phyloP scores from a whole-genome alignment of 139 green algal species.

The Chlorella sp. region DNA sequence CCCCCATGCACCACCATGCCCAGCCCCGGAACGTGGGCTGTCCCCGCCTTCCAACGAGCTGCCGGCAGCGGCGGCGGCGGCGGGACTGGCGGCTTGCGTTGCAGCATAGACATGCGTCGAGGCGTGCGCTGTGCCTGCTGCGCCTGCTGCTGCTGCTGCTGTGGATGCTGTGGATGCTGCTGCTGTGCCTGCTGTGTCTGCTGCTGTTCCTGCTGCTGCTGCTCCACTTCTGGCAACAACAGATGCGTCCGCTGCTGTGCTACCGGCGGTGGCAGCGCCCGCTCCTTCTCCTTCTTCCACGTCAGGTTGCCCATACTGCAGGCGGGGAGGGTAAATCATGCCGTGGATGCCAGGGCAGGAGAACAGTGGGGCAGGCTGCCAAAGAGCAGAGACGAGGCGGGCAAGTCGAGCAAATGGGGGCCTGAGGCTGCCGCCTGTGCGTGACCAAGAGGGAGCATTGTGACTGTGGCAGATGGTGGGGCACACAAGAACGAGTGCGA shows the following conservation, averaged over 20 bases:
- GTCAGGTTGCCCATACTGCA: slow-evolving; percentile 1
- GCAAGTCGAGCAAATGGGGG: too few relatives aligned
- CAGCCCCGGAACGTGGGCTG: not conserved
- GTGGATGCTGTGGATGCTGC: not conserved
- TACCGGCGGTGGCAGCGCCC: too few relatives aligned
- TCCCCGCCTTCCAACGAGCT: slow-evolving; percentile 30
- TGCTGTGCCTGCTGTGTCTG: not conserved
- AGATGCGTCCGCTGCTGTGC: not conserved
- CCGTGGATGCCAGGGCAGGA: too few relatives aligned
- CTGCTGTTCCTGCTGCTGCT: not conserved
- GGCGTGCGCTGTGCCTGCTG: not conserved
- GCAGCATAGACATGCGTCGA: not conserved
- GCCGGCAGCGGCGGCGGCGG: not conserved
- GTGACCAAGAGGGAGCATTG: too few relatives aligned
- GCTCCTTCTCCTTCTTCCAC: slow-evolving; percentile 3
- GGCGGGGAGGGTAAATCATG: not conserved
- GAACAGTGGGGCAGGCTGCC: too few relatives aligned
- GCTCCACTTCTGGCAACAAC: not conserved
- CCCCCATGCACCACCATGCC: slow-evolving; percentile 39
- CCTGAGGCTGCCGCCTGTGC: too few relatives aligned
- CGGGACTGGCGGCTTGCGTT: not conserved
- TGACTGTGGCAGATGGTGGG: too few relatives aligned
- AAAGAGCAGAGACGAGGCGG: too few relatives aligned
- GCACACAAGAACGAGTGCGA: too few relatives aligned
- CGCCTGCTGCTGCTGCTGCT: not conserved